Evolutionary conservation across 2,329 filamentous ascomycete species (phyloP), one percentile per base, ranked within the genome.

Genomic region (Fusarium subglutinans): DNA sequence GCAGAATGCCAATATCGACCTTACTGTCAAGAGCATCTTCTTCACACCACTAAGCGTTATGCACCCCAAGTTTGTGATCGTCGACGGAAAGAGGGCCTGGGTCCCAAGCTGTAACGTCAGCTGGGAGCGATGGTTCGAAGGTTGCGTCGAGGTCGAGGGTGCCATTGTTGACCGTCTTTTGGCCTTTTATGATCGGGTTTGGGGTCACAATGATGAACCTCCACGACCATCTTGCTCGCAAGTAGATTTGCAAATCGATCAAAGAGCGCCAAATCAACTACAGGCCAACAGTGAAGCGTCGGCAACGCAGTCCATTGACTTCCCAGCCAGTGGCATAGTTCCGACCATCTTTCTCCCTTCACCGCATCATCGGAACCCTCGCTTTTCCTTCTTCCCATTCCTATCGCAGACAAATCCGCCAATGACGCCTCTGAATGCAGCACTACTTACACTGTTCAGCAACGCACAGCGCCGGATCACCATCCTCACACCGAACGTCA

Each of bases 71-170:
- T 96, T 94, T 75, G 86, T 96, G 43, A 86, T 96, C 20, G 81
- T 96, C 3, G 94, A 97, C 79, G 87, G 91, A 2, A 81, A 84
- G 38, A 86, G 83, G 6, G 92, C 92, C 1, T 91, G 92, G 76
- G 81, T 96, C 15, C 94, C 94, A 0, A 94, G 92, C 76, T 95
- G 93, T 81, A 97, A 97, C 76, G 90, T 97, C 9, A 95, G 92
- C 78, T 96, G 93, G 93, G 94, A 96, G 81, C 83, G 90, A n/a
- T 97, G 94, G 94, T 91, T 96, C 33, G 94, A 97, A 80, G 93
- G 92, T 1, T 94, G 91, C 63, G 83, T 96, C 8, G 89, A 90
- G 62, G 82, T 96, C 17, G 85, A 86, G 12, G 93, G 93, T 0
- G 84, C 86, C 0, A 85, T 92, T 2, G 89, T 94, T 2, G 76